Conservation (phyloP, 257 asterid species). For the Nicotiana undulata region DNA sequence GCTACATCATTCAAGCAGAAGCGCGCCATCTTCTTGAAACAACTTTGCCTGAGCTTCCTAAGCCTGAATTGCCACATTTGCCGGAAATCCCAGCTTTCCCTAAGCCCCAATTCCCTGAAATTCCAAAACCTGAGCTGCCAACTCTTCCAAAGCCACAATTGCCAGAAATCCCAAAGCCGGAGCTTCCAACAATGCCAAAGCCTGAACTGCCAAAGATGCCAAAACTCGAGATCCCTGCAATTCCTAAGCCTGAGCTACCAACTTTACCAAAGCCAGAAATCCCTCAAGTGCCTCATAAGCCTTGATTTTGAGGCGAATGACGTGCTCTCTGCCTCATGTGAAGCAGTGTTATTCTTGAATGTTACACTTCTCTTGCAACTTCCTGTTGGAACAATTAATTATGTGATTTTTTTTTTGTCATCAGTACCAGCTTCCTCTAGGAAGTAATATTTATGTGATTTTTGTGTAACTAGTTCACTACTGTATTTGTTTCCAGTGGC, state of each 20-base stretch:
- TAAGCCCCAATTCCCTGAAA: conserved; percentile 6
- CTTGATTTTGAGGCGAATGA: background rate
- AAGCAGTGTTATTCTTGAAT: background rate
- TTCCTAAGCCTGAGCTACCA: background rate
- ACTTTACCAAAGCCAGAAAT: background rate
- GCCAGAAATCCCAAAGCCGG: conserved; percentile 19
- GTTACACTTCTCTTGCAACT: background rate
- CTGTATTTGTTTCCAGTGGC: too few relatives aligned
- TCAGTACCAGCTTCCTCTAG: background rate
- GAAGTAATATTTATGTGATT: background rate
- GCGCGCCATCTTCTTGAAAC: background rate
- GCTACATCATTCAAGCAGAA: background rate
- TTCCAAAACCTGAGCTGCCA: conserved; percentile 17
- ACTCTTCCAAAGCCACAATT: conserved; percentile 15
- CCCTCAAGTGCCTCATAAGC: background rate
- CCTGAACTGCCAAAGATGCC: conserved; percentile 14
- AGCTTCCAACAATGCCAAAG: conserved; percentile 15
- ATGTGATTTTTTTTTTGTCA: background rate
- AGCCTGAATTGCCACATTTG: background rate
- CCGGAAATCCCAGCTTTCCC: conserved; percentile 1
- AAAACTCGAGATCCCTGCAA: background rate
- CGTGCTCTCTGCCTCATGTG: background rate
- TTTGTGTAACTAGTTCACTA: too few relatives aligned
- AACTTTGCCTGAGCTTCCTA: background rate
- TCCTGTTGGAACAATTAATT: background rate